These are phyloP conservation scores for Podospora tetraspora DNA, from an alignment of 495 filamentous ascomycete species.

Conservation along the genomic window DNA sequence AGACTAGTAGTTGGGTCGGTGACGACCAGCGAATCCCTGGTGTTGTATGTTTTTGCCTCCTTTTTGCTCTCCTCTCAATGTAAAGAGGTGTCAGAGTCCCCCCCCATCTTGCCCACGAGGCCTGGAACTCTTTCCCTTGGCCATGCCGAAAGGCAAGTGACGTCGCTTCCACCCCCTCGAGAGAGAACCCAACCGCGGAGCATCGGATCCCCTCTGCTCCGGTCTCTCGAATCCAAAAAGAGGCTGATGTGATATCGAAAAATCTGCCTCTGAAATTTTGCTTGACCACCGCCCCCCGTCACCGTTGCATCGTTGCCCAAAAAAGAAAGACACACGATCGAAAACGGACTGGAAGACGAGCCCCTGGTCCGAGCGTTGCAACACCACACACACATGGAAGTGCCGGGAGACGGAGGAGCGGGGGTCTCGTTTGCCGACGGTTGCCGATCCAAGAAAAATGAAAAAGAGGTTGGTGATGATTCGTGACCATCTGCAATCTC, in stretches of 20 bases:
- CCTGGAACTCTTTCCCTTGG: background rate
- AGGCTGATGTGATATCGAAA: background rate
- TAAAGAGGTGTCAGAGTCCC: no score
- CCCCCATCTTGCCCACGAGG: no score
- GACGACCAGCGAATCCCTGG: conserved; percentile 34
- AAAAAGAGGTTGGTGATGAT: background rate
- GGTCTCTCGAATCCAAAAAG: background rate
- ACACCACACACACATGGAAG: background rate
- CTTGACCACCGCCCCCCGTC: background rate
- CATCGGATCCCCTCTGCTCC: background rate
- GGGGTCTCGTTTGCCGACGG: background rate
- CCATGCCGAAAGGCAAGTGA: background rate
- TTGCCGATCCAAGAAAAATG: background rate
- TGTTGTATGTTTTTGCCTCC: conserved; percentile 16
- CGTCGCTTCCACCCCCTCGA: background rate
- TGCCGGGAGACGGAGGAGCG: background rate
- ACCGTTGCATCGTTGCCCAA: background rate
- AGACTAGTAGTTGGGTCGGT: conserved; percentile 46
- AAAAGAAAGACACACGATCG: background rate
- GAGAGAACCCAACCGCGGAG: background rate
- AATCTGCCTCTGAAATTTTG: background rate
- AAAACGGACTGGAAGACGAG: background rate
- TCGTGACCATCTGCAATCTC: background rate
- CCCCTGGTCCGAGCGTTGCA: background rate
- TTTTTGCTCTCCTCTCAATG: no score